These are phyloP conservation scores for Neltuma alba DNA, from an alignment of 306 rosid species.

Conservation along the genomic window DNA sequence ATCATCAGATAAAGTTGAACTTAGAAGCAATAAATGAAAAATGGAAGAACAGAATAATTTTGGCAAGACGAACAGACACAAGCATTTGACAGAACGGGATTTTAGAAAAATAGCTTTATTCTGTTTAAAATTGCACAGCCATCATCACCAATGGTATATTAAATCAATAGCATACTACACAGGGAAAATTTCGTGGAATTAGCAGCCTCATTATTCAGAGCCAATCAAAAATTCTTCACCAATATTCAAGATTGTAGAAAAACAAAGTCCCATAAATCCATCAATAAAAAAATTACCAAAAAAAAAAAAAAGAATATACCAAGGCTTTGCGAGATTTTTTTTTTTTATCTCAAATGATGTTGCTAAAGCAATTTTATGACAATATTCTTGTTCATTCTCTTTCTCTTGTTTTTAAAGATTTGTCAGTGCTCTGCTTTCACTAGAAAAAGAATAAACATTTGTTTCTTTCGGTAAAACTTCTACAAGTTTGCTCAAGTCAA, in stretches of 20 bases:
- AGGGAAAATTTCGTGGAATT: background rate
- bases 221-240: background rate
- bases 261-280: background rate
- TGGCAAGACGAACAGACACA: background rate
- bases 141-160: background rate
- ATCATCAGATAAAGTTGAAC: slow-evolving; percentile 4
- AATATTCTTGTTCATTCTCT: no score
- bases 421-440: no score
- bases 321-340: no score
- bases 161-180: background rate
- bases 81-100: slow-evolving; percentile 11
- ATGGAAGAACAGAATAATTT: background rate
- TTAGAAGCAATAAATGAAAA: background rate
- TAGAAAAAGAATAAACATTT: no score
- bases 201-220: background rate
- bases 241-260: background rate
- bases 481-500: no score
- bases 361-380: no score
- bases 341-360: no score
- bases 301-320: no score
- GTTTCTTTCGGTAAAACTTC: no score
- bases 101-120: background rate
- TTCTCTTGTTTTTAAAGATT: no score
- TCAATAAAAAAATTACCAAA: background rate
- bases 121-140: background rate